Conservation (phyloP, 176 grass and related monocot genomes). For the Triticum monococcum region DNA sequence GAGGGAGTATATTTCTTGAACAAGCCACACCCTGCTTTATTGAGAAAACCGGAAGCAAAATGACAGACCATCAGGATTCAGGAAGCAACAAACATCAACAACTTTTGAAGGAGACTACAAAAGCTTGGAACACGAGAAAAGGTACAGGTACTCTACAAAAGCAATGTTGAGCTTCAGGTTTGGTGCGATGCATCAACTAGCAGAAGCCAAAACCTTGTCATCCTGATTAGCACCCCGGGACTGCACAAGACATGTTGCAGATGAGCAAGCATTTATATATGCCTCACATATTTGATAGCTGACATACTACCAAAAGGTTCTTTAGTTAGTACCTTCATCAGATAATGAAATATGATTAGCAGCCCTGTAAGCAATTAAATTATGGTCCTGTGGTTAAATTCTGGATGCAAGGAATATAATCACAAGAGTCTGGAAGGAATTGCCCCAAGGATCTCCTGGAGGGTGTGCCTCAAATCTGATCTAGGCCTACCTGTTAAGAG, state of each 20-base stretch:
- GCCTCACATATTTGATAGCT: not conserved
- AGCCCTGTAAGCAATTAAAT: not conserved
- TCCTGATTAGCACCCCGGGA: not conserved
- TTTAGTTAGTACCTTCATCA: not conserved
- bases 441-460: not conserved
- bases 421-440: not conserved
- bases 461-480: not conserved
- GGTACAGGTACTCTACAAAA: not conserved
- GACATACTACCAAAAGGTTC: not conserved
- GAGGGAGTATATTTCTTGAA: not conserved
- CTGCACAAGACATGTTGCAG: not conserved
- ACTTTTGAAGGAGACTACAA: not conserved
- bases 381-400: not conserved
- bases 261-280: not conserved
- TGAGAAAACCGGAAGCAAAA: not conserved
- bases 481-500: not conserved
- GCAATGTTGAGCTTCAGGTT: not conserved
- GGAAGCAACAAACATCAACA: not conserved
- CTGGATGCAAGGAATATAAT: not conserved
- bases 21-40: not conserved
- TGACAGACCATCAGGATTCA: too few relatives aligned
- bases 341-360: not conserved
- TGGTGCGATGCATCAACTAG: not conserved
- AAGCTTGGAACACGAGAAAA: not conserved
- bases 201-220: conserved; percentile 1